Evolutionary conservation across 257 asterid genomes (phyloP), one percentile per base, ranked within the genome.

Genomic region (Salvia rosmarinus): DNA sequence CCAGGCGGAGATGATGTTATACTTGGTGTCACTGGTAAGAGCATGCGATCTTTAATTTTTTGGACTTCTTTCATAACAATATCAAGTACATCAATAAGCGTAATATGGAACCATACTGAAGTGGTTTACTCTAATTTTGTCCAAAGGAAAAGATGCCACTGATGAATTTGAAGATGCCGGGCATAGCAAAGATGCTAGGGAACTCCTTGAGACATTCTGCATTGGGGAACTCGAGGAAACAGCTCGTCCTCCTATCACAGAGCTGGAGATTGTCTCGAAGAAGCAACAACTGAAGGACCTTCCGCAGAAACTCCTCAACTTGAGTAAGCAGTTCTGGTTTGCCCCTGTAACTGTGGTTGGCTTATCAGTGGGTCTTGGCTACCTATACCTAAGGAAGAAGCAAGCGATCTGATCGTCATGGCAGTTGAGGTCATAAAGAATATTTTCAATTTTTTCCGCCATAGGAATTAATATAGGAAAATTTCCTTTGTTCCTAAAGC

Each of bases 141-240:
- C 40, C 19, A 37, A 67, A 93, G 98, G 98, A 10, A 88, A 85
- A 86, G 98, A 94, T 12, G 96, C 98, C 5, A 91, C 96, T 0
- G 96, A 94, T 5, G 99, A 91, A 61, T 94, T 91, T 46, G 99
- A 94, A 82, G 97, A 94, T 77, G 98, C 96, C 1, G 99, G 99
- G 60, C 99, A 94, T 43, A 86, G 98, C 89, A 85, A 87, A 83
- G 67, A 67, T 0, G 96, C 98, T 0, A 82, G 95, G 85, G 96
- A 88, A 56, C 87, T 77, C 6, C 82, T 94, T 98, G 89, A 82
- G 75, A 66, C 82, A 70, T 94, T 86, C 83, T 88, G 74, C 89
- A 83, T 94, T 9, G 99, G 99, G 70, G 99, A 94, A 80, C 85
- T 94, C 12, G 96, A 89, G 39, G 49, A 81, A 19, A n/a, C 79